Evolutionary conservation across 1,139 yeast species (phyloP).

Genomic region (Tardiomyces depauwii): DNA sequence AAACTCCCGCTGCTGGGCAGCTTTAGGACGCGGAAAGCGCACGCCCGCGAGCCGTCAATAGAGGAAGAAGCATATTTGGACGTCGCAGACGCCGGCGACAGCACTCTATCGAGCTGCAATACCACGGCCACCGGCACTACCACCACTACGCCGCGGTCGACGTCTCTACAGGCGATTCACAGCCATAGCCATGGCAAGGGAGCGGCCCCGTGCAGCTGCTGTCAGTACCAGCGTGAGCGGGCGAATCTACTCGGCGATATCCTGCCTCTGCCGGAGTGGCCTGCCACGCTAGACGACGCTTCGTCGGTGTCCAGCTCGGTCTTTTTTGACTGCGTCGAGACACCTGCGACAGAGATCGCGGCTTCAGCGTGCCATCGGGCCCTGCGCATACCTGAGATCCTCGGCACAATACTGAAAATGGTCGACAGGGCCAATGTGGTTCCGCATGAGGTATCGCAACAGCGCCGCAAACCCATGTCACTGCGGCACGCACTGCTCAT

Average conservation of each 20-base stretch:
- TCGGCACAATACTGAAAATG: slow-evolving; percentile 45
- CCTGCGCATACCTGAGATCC: slow-evolving; percentile 68
- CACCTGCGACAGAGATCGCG: not conserved
- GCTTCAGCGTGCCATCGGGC: slow-evolving; percentile 31
- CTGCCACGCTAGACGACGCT: not conserved
- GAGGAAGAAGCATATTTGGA: not conserved
- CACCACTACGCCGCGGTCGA: not conserved
- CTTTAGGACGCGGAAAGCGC: not conserved
- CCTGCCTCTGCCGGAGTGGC: not conserved
- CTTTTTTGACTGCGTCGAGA: not conserved
- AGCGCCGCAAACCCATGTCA: slow-evolving; percentile 56
- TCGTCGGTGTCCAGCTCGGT: not conserved
- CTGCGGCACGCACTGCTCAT: slow-evolving; percentile 48
- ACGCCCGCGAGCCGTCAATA: not conserved
- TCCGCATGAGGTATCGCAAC: slow-evolving; percentile 50
- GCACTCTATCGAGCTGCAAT: not conserved
- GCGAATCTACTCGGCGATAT: not conserved
- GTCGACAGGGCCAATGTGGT: slow-evolving; percentile 41
- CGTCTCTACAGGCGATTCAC: not conserved
- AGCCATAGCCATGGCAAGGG: not conserved
- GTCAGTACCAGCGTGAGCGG: not conserved
- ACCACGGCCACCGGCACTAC: not conserved
- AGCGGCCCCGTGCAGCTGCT: not conserved
- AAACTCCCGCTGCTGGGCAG: not conserved
- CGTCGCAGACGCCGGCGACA: not conserved